Percentiles rank a stretch among this genome's conserved stretches.
Evolutionary conservation across 1,284 basidiomycete genomes (phyloP).

Genomic region (Apiotrichum laibachii): DNA sequence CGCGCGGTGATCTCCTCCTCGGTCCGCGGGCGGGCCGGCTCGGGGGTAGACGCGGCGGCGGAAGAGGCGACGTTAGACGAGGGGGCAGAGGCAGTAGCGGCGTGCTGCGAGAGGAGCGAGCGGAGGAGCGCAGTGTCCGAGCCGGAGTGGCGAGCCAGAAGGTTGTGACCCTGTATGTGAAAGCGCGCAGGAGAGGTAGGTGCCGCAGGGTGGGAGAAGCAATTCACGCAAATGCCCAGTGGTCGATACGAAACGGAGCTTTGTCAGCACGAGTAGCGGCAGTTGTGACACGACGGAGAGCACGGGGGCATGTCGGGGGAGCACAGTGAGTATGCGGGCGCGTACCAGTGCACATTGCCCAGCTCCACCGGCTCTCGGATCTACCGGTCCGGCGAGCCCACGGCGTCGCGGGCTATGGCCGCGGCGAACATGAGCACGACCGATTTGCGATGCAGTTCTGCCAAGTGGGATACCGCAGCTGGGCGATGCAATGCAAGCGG

Average conservation of each 20-base stretch:
- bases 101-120: constrained; percentile 62
- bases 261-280: too few relatives aligned
- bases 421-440: too few relatives aligned
- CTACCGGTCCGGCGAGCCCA: too few relatives aligned
- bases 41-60: constrained; percentile 33
- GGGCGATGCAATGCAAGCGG: too few relatives aligned
- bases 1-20: constrained; percentile 52
- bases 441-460: too few relatives aligned
- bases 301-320: too few relatives aligned
- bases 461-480: too few relatives aligned
- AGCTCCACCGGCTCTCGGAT: too few relatives aligned
- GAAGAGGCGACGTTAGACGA: constrained; percentile 44
- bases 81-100: constrained; percentile 44
- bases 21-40: constrained; percentile 39
- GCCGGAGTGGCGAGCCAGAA: constrained; percentile 76
- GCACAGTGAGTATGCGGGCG: too few relatives aligned
- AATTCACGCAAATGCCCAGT: neutral
- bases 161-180: constrained; percentile 72
- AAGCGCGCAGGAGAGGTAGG: neutral
- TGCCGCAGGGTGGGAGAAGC: neutral
- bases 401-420: too few relatives aligned
- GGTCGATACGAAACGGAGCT: neutral
- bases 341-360: too few relatives aligned
- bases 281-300: too few relatives aligned
- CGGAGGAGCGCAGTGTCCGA: constrained; percentile 74